phyloP scores from a whole-genome alignment of 1,284 basidiomycete species.

The Cryptococcus sp. region DNA sequence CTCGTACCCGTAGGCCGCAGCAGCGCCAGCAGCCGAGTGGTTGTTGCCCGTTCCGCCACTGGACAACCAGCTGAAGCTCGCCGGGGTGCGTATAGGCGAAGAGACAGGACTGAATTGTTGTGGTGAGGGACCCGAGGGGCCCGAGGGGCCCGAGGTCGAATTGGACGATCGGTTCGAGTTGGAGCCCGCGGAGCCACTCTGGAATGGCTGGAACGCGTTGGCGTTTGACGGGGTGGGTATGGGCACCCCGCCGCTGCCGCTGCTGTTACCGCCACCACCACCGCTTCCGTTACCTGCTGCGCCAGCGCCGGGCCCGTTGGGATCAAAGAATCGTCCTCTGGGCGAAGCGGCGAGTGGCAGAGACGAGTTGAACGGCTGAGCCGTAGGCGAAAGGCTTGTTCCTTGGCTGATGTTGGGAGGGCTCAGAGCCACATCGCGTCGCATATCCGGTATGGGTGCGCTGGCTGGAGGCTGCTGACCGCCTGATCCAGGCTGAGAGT shows the following conservation, averaged over 20 bases:
- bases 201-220: conserved; percentile 18
- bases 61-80: conserved; percentile 40
- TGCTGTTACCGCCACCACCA: neutral
- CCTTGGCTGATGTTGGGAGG: neutral
- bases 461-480: conserved; percentile 5
- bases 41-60: conserved; percentile 17
- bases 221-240: conserved; percentile 9
- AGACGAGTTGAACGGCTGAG: conserved; percentile 45
- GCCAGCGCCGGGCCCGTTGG: neutral
- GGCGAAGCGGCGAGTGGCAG: conserved; percentile 38
- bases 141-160: conserved; percentile 12
- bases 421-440: conserved; percentile 2
- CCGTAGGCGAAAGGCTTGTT: conserved; percentile 46
- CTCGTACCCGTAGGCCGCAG: conserved; percentile 12
- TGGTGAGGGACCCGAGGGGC: neutral
- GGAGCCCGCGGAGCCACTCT: neutral
- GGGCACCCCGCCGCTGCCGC: conserved; percentile 1
- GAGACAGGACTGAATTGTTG: conserved; percentile 40
- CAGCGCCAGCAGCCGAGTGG: conserved; percentile 11
- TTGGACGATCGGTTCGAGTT: neutral
- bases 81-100: conserved; percentile 44
- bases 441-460: conserved; percentile 11
- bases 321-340: conserved; percentile 38
- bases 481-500: neutral
- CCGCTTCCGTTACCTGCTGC: neutral